Conservation (phyloP, 768 basidiomycete species). For the Butyriboletus loyo region DNA sequence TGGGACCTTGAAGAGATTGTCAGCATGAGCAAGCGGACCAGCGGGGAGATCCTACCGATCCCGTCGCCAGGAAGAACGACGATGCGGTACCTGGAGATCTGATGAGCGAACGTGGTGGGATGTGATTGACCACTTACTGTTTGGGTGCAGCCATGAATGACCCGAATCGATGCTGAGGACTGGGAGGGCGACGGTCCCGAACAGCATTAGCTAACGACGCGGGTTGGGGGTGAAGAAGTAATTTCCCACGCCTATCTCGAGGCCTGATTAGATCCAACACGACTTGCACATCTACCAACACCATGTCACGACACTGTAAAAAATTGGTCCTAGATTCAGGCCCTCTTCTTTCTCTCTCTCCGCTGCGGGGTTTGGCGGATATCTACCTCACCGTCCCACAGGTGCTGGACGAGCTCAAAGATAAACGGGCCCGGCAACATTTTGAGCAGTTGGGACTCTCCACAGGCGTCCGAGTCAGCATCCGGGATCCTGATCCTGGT, state of each 20-base stretch:
- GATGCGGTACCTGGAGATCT: slow-evolving; percentile 67
- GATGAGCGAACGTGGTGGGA: slow-evolving; percentile 7
- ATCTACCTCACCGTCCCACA: slow-evolving; percentile 87
- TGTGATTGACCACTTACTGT: slow-evolving; percentile 36
- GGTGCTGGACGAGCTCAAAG: slow-evolving; percentile 86
- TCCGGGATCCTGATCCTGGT: slow-evolving; percentile 65
- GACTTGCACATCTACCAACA: neutral
- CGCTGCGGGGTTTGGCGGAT: slow-evolving; percentile 84
- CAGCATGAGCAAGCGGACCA: neutral
- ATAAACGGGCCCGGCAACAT: slow-evolving; percentile 83
- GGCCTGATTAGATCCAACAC: slow-evolving; percentile 4
- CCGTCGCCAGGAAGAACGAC: slow-evolving; percentile 95
- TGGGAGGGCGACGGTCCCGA: no score
- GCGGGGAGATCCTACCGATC: slow-evolving; percentile 59
- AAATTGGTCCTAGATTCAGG: slow-evolving; percentile 92
- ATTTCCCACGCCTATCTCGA: slow-evolving; percentile 9
- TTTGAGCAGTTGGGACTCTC: slow-evolving; percentile 74
- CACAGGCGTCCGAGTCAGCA: slow-evolving; percentile 70
- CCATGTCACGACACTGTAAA: slow-evolving; percentile 53
- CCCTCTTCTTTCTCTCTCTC: slow-evolving; percentile 84
- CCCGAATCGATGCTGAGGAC: no score
- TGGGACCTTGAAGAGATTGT: slow-evolving; percentile 60
- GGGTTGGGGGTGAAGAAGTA: no score
- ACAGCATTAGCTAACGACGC: no score
- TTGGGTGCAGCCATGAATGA: slow-evolving; percentile 41